Evolutionary conservation across 2,329 filamentous ascomycete species (phyloP), one percentile per base, ranked within the genome.

Genomic region (Thielaviopsis ethacetica): DNA sequence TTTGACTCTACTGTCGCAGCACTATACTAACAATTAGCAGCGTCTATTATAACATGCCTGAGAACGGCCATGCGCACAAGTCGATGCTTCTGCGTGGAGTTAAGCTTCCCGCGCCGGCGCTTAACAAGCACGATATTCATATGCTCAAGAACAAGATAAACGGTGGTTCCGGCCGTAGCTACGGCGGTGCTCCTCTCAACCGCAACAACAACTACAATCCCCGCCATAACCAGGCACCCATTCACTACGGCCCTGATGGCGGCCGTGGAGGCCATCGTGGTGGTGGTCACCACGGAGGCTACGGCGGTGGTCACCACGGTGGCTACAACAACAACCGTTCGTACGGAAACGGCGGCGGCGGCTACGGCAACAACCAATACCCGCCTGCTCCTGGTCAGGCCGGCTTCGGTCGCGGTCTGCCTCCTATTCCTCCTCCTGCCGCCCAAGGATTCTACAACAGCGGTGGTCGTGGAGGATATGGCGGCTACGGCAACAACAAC

Each of bases 1-100:
- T 19, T 54, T 54, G 21, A 55, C 22, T 13, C n/a, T 38, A 24
- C n/a, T 27, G 50, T 49, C n/a, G 17, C 52, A 19, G 44, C 52
- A 47, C 17, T 9, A 12, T 53, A 60, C 71, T 74, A 67, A 73
- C 64, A 13, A 27, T 57, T 17, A 49, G 47, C 63, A 95, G 87
- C 67, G 90, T 97, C 12, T 76, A 87, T 66, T 98, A 94, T 68
- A 82, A 89, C 52, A 86, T 96, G 72, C 91, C 91, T 0, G 76
- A 78, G 49, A 82, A 81, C 19, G 76, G 75, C 10, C 80, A 88
- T 65, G 75, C 82, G 4, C 93, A 98, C 72, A 96, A 96, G 69
- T 96, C 91, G 5, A 94, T 95, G 86, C 79, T 98, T 15, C 77
- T 98, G 41, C 84, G 89, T 2, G 93, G 93, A 13, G 83, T 91